Evolutionary conservation across 805 yeast genomes (phyloP).

Genomic region (Wilhelminamyces savonicus): DNA sequence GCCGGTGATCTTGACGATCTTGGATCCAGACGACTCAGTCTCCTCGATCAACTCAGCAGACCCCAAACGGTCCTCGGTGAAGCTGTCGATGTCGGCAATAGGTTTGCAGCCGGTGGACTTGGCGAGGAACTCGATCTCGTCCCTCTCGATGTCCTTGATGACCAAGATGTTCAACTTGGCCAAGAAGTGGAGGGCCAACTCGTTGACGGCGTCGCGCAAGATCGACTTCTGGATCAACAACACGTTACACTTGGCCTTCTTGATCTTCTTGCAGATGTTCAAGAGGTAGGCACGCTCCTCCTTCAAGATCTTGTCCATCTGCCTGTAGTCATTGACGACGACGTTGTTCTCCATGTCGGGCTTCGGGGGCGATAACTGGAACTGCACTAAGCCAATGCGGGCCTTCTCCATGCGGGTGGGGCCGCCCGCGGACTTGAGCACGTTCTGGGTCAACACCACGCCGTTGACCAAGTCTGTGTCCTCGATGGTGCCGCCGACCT

Average conservation of each 20-base stretch:
- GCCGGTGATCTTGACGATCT: constrained; percentile 82
- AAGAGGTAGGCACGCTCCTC: constrained; percentile 95
- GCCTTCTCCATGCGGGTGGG: constrained; percentile 95
- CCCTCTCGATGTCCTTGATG: constrained; percentile 91
- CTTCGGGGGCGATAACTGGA: constrained; percentile 93
- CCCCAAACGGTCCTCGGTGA: constrained; percentile 90
- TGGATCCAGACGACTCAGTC: constrained; percentile 82
- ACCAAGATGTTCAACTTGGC: constrained; percentile 92
- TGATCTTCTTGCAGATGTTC: constrained; percentile 92
- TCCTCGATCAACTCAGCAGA: constrained; percentile 91
- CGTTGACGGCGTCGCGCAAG: constrained; percentile 90
- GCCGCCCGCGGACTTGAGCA: constrained; percentile 86
- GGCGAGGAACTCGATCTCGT: constrained; percentile 85
- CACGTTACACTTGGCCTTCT: constrained; percentile 94
- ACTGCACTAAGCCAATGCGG: constrained; percentile 80
- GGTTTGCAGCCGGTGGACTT: constrained; percentile 91
- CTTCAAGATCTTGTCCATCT: constrained; percentile 96
- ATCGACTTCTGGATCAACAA: constrained; percentile 88
- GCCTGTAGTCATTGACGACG: constrained; percentile 95
- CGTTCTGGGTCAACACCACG: constrained; percentile 87
- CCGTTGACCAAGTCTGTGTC: constrained; percentile 93
- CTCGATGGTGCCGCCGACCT: constrained; percentile 96
- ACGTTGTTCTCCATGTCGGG: constrained; percentile 98
- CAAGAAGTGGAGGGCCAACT: constrained; percentile 88
- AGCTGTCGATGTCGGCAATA: constrained; percentile 89